Percentiles rank a stretch among this genome's conserved stretches.
phyloP scores from a whole-genome alignment of 352 stramenopile species.

The Thraustochytrium striatum region DNA sequence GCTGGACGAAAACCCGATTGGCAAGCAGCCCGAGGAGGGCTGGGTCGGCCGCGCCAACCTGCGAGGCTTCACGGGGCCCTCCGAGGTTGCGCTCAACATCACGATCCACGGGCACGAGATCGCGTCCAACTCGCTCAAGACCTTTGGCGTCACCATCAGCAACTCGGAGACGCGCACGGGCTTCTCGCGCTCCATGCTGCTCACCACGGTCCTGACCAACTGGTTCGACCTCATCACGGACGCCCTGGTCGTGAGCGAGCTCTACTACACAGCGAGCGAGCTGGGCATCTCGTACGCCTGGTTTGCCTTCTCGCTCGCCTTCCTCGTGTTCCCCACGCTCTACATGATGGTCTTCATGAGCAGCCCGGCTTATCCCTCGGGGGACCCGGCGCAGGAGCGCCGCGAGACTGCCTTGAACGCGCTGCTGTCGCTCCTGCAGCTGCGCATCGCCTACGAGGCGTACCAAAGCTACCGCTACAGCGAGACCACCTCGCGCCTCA shows the following conservation, averaged over 20 bases:
- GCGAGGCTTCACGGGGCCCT: background rate
- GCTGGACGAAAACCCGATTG: conserved; percentile 29
- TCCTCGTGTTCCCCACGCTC: conserved; percentile 1
- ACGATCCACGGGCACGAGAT: background rate
- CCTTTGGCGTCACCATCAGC: conserved; percentile 26
- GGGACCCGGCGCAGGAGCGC: background rate
- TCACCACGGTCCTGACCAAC: conserved; percentile 14
- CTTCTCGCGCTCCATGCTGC: conserved; percentile 12
- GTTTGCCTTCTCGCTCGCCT: background rate
- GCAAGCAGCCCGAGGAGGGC: background rate
- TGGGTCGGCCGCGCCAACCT: conserved; percentile 17
- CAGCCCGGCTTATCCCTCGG: background rate
- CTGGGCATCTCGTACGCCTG: background rate
- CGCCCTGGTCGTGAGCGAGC: background rate
- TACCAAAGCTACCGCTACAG: background rate
- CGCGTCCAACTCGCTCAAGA: background rate
- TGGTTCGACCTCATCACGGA: conserved; percentile 26
- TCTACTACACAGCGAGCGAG: background rate
- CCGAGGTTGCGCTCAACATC: background rate
- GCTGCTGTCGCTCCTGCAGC: background rate
- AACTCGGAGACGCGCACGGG: conserved; percentile 1
- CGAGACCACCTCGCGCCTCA: conserved; percentile 6
- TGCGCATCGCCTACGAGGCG: background rate
- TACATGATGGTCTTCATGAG: conserved; percentile 38
- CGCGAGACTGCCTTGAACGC: background rate